phyloP scores from a whole-genome alignment of 192 early-diverging fungal species.

The Martensiomyces pterosporus region DNA sequence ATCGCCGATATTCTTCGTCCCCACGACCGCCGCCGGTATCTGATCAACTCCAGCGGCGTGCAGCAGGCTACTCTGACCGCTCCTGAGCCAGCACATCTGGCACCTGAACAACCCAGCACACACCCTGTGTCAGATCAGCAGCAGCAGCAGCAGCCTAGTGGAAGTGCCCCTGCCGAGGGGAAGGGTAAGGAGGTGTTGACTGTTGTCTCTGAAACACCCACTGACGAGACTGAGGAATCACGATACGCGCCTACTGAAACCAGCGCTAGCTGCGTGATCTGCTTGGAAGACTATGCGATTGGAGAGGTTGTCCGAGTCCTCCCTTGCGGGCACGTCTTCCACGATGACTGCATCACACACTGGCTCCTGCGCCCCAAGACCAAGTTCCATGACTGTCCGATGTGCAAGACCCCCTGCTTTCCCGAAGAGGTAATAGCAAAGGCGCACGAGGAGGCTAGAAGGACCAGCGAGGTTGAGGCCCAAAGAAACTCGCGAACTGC shows the following conservation, averaged over 20 bases:
- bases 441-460: neutral
- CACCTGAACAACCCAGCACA: no score
- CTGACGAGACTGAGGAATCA: neutral
- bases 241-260: neutral
- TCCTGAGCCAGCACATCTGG: conserved; percentile 5
- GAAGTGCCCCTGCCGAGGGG: neutral
- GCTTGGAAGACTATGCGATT: conserved; percentile 58
- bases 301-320: conserved; percentile 58
- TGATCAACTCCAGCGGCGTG: conserved; percentile 4
- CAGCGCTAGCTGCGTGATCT: conserved; percentile 57
- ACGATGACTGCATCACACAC: conserved; percentile 57
- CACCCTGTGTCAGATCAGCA: no score
- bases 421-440: conserved; percentile 10
- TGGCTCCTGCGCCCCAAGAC: conserved; percentile 34
- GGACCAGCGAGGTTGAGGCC: neutral
- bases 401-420: conserved; percentile 41
- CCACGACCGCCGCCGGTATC: conserved; percentile 19
- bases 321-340: conserved; percentile 62
- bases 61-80: neutral
- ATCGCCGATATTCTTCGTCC: conserved; percentile 27
- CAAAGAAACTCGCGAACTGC: neutral
- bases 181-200: no score
- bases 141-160: no score
- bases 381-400: conserved; percentile 42
- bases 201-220: no score